A percentile compares a stretch with the other conserved stretches of the same genome.
These are phyloP conservation scores for Trypanosoma melophagium DNA, from an alignment of 208 protist species.

Conservation along the genomic window DNA sequence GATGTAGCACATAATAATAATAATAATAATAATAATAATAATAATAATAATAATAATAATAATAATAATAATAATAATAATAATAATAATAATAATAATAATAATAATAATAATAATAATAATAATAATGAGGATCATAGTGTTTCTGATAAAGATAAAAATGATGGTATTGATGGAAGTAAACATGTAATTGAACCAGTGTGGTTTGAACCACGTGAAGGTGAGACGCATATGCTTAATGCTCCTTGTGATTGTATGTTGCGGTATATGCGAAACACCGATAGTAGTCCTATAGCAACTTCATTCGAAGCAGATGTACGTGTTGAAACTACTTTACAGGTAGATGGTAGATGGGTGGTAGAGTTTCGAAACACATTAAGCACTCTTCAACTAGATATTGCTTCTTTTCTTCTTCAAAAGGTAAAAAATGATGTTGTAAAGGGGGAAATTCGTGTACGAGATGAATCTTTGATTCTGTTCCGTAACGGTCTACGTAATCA, in stretches of 20 bases:
- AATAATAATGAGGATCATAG: constrained; percentile 14
- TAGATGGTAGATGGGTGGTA: constrained; percentile 27
- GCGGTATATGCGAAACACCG: constrained; percentile 12
- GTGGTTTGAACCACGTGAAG: constrained; percentile 36
- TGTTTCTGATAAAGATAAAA: constrained; percentile 15
- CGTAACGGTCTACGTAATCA: constrained; percentile 15
- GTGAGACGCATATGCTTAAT: constrained; percentile 19
- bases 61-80: constrained; percentile 6
- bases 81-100: constrained; percentile 16
- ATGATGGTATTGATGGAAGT: constrained; percentile 17
- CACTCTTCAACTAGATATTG: constrained; percentile 18
- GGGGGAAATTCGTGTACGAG: constrained; percentile 4
- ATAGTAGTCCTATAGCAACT: constrained; percentile 8
- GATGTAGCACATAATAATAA: constrained; percentile 8
- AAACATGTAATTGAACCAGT: constrained; percentile 9
- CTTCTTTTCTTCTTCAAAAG: constrained; percentile 19
- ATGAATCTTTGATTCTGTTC: constrained; percentile 22
- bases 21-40: background rate
- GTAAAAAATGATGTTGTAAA: constrained; percentile 3
- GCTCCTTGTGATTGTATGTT: constrained; percentile 20
- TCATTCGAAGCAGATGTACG: constrained; percentile 38
- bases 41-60: constrained; percentile 1
- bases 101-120: constrained; percentile 14
- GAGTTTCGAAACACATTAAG: constrained; percentile 25
- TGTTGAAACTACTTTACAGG: constrained; percentile 32